Conservation (phyloP, 345 rosid genomes). For the sweet orange (Citrus sinensis) region DVS_A1.0 CM039163.1:43334501-43335000, state of each 20-base stretch:
- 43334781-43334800: neutral
- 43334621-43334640: neutral
- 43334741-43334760: neutral
- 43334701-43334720: neutral
- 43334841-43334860: neutral
- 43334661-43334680: neutral
- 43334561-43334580: neutral
- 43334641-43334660: neutral
- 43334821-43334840: constrained; percentile 1
- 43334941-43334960: constrained; percentile 14
- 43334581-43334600: neutral
- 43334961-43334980: constrained; percentile 36
- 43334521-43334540: neutral
- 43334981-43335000: constrained; percentile 25
- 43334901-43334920: neutral
- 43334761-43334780: constrained; percentile 7
- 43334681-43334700: neutral
- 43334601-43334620: neutral
- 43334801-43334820: neutral
- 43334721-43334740: neutral
- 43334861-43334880: neutral
- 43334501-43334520: neutral
- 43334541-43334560: neutral
- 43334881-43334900: neutral
- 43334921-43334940: neutral